Percentiles rank a stretch among this genome's conserved stretches.
phyloP scores from a whole-genome alignment of 2,329 filamentous ascomycete genomes.

The Paraphaeosphaeria minitans region DNA sequence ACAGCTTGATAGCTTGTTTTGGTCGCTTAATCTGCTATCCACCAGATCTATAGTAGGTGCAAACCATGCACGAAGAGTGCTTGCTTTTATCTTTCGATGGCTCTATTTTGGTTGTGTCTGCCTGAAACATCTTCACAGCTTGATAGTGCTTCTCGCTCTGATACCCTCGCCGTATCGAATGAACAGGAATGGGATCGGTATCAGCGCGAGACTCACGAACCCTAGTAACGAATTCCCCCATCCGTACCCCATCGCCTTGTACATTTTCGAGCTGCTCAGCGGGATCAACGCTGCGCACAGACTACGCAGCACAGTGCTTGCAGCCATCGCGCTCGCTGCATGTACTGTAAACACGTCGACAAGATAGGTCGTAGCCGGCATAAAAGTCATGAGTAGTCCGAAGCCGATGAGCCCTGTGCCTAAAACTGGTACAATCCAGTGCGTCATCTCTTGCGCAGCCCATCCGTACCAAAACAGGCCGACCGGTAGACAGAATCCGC shows the following conservation, averaged over 20 bases:
- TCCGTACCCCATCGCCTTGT: constrained; percentile 46
- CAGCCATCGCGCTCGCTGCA: constrained; percentile 51
- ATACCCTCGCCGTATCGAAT: constrained; percentile 42
- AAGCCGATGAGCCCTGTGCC: constrained; percentile 44
- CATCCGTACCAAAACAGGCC: constrained; percentile 49
- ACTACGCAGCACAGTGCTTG: constrained; percentile 47
- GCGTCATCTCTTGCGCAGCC: constrained; percentile 38
- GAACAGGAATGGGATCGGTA: constrained; percentile 46
- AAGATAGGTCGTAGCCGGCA: constrained; percentile 48
- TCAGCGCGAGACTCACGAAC: constrained; percentile 36
- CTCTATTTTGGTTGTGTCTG: background rate
- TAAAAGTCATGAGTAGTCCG: constrained; percentile 44
- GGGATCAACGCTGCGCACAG: constrained; percentile 49
- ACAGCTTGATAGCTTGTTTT: background rate
- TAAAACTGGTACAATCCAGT: constrained; percentile 46
- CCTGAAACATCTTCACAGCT: constrained; percentile 20
- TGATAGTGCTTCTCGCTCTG: constrained; percentile 34
- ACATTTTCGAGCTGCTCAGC: constrained; percentile 48
- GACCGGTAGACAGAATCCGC: constrained; percentile 39
- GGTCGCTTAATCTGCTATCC: no score
- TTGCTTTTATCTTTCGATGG: background rate
- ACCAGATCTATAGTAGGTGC: background rate
- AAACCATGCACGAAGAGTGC: background rate
- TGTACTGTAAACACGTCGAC: constrained; percentile 50
- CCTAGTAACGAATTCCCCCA: constrained; percentile 48